Base-by-base conservation (phyloP, 2,329 filamentous ascomycete genomes). In the Cladobotryum mycophilum region DNA sequence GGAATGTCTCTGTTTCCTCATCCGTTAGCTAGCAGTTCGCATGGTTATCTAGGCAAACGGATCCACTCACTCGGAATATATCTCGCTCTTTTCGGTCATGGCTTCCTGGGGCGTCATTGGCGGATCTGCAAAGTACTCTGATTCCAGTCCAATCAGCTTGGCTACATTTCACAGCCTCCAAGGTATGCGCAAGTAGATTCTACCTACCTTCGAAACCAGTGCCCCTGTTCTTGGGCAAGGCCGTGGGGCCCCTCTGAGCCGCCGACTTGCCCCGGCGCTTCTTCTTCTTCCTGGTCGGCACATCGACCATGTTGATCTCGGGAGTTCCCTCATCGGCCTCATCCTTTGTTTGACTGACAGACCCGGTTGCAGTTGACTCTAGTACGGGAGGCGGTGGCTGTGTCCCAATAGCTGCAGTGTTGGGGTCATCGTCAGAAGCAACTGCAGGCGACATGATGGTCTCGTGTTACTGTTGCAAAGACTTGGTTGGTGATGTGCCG, bases 91-190 rank as follows among this genome's bases (percentile, higher is more conserved):
- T 61, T 95, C 88, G 46, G 85, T 76, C 3, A 76, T 69, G 45
- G 80, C 76, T 61, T 95, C 84, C 0, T 75, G 76, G 0, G 85
- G 82, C 0, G 86, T 91, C 54, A 95, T 70, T 0, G 90, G 90
- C 1, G 84, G 77, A 65, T 97, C 92, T 12, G 86, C 83, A 63
- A 81, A 93, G 65, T 82, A 89, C 55, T 90, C 85, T 79, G 51
- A 30, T 30, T 30, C 45, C 6, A 5, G 17, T 37, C 15, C 14
- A 38, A 37, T 56, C 14, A 49, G 6, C 14, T 33, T 40, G 3
- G 22, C 18, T 41, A 12, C 22, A 33, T 14, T n/a, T 38, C 40
- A 42, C 40, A 42, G 40, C 40, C 18, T 42, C 40, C 25, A 30
- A 30, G 25, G 8, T 30, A 11, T 30, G 25, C 25, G 9, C 25